phyloP scores from a whole-genome alignment of 148 eudicot genomes.

The Silene conica region DNA sequence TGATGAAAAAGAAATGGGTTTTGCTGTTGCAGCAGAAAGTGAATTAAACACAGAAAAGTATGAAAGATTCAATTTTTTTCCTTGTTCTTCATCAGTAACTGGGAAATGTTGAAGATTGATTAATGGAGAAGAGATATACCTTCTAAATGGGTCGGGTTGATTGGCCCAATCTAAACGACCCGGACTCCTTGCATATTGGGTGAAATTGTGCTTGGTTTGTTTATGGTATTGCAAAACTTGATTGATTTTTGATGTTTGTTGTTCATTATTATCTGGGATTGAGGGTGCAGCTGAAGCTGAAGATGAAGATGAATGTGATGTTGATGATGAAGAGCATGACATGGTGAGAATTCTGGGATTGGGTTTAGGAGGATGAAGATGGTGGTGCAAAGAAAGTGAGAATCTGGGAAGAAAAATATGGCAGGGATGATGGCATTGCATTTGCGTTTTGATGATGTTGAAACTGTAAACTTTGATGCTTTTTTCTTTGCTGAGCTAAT shows the following conservation, averaged over 20 bases:
- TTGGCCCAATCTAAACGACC: conserved; percentile 85
- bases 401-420: conserved; percentile 11
- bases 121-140: conserved; percentile 55
- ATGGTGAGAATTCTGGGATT: conserved; percentile 32
- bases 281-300: conserved; percentile 31
- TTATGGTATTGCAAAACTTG: conserved; percentile 62
- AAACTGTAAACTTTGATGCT: no score
- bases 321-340: conserved; percentile 42
- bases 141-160: conserved; percentile 89
- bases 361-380: conserved; percentile 19
- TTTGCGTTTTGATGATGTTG: neutral
- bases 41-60: conserved; percentile 50
- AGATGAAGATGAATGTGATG: no score
- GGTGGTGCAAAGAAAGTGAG: conserved; percentile 19
- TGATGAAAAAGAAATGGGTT: conserved; percentile 47
- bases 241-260: conserved; percentile 26
- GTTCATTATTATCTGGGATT: conserved; percentile 18
- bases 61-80: conserved; percentile 7
- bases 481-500: no score
- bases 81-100: conserved; percentile 5
- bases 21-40: conserved; percentile 51
- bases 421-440: conserved; percentile 26
- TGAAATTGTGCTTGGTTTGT: conserved; percentile 83
- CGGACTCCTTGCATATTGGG: conserved; percentile 53
- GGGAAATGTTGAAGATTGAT: conserved; percentile 56